Conservation (phyloP, 2,329 filamentous ascomycete species). For the Alternaria panax region DNA sequence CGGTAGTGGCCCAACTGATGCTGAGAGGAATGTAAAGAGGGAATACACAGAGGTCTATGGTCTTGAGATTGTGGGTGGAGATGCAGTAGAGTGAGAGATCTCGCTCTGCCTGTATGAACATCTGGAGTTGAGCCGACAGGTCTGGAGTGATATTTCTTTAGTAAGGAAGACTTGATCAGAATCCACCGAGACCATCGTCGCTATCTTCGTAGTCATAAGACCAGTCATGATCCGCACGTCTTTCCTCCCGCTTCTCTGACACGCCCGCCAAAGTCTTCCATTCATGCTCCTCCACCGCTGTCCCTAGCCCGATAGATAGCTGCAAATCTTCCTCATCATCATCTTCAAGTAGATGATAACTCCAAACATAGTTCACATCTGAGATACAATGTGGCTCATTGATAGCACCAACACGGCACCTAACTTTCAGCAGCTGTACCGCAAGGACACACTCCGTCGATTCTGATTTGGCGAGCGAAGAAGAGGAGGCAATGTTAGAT, state of each 20-base stretch:
- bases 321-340: conserved; percentile 27
- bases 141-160: background rate
- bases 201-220: conserved; percentile 2
- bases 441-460: conserved; percentile 25
- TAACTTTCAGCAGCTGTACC: conserved; percentile 37
- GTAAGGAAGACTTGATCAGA: background rate
- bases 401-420: conserved; percentile 29
- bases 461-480: background rate
- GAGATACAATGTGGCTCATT: conserved; percentile 38
- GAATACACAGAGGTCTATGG: background rate
- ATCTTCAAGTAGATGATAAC: conserved; percentile 32
- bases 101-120: background rate
- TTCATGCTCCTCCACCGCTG: conserved; percentile 26
- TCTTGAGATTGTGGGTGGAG: background rate
- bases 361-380: conserved; percentile 40
- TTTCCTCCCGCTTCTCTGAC: conserved; percentile 18
- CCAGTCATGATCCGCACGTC: conserved; percentile 5
- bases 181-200: conserved; percentile 14
- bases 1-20: background rate
- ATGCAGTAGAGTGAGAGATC: background rate
- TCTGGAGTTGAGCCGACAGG: background rate
- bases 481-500: conserved; percentile 9
- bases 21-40: background rate
- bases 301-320: conserved; percentile 40
- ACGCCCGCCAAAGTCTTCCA: conserved; percentile 31